These are phyloP conservation scores for Heritiera fomes DNA, from an alignment of 345 rosid species.

Conservation along the genomic window DNA sequence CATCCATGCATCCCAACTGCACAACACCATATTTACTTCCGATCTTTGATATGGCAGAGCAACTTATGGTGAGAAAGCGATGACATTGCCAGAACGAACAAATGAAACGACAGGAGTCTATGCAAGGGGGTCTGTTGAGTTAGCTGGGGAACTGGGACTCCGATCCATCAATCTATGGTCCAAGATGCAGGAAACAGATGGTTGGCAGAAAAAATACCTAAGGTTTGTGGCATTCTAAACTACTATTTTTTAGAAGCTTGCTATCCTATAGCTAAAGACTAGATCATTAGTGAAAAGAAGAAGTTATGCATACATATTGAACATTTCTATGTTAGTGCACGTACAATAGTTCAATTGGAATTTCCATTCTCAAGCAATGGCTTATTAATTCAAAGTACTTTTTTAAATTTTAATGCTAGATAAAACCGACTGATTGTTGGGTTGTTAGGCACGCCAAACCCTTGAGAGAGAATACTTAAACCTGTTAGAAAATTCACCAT, in stretches of 20 bases:
- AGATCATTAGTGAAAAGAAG: not conserved
- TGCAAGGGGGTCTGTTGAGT: conserved; percentile 62
- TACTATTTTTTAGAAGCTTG: not conserved
- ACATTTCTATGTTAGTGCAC: not conserved
- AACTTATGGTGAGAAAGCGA: conserved; percentile 67
- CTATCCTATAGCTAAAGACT: not conserved
- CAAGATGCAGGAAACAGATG: conserved; percentile 78
- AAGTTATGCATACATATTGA: not conserved
- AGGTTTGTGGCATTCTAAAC: conserved; percentile 49
- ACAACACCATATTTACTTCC: not conserved
- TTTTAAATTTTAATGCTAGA: not conserved
- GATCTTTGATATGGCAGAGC: conserved; percentile 45
- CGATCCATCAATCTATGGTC: conserved; percentile 72
- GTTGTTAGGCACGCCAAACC: not conserved
- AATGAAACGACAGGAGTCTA: conserved; percentile 75
- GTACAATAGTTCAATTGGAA: too few relatives aligned
- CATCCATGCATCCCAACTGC: not conserved
- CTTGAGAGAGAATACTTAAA: not conserved
- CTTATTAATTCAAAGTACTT: not conserved
- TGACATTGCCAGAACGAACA: conserved; percentile 71
- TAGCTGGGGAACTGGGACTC: conserved; percentile 64
- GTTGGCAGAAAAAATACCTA: conserved; percentile 76
- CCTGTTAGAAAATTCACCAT: not conserved
- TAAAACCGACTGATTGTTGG: not conserved
- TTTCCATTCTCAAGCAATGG: not conserved